Conservation (phyloP, 306 rosid genomes). For the Glycyrrhiza uralensis region DNA sequence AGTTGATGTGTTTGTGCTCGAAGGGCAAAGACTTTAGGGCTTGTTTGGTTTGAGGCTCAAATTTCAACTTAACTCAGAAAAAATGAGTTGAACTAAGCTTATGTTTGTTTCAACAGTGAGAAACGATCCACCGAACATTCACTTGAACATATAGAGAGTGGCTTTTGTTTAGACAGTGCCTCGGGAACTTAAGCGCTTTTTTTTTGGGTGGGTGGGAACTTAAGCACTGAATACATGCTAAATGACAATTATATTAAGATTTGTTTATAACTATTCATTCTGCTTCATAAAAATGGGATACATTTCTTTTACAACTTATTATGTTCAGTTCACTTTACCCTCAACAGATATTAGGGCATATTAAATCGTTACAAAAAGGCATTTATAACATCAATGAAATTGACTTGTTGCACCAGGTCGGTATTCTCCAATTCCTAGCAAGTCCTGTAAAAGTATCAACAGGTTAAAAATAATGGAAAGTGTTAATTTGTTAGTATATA, state of each 20-base stretch:
- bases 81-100: too few species aligned
- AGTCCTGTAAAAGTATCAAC: constrained; percentile 54
- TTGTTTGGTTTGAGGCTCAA: too few species aligned
- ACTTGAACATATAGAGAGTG: too few species aligned
- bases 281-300: background rate
- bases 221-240: background rate
- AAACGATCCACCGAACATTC: too few species aligned
- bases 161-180: too few species aligned
- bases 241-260: background rate
- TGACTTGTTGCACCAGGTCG: constrained; percentile 65
- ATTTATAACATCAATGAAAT: constrained; percentile 32
- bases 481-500: background rate
- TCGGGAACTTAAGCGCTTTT: too few species aligned
- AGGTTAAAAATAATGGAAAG: background rate
- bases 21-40: too few species aligned
- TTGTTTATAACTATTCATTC: background rate
- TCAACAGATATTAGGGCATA: background rate
- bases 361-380: background rate
- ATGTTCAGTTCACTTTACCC: background rate
- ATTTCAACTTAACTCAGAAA: too few species aligned
- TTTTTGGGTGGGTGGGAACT: too few species aligned
- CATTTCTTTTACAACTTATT: background rate
- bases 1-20: too few species aligned
- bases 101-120: too few species aligned
- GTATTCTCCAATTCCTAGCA: constrained; percentile 92